Conservation (phyloP, 352 stramenopile species). For the Plasmopara viticola region DNA sequence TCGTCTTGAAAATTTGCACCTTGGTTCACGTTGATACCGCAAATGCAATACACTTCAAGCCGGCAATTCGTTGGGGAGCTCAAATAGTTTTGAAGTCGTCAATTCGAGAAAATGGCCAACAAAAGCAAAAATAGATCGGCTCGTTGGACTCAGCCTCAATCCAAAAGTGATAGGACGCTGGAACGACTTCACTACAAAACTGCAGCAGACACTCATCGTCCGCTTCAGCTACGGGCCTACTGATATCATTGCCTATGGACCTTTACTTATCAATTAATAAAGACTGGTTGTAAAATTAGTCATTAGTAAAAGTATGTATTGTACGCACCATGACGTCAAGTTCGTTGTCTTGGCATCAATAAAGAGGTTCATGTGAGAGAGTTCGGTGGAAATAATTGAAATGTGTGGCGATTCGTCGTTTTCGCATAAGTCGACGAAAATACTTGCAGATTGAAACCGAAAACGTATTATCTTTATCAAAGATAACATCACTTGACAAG, state of each 20-base stretch:
- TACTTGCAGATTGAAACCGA: slow-evolving; percentile 38
- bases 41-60: slow-evolving; percentile 37
- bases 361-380: slow-evolving; percentile 66
- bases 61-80: slow-evolving; percentile 38
- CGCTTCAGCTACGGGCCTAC: slow-evolving; percentile 43
- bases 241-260: slow-evolving; percentile 62
- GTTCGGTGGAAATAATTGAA: slow-evolving; percentile 58
- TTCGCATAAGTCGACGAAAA: slow-evolving; percentile 50
- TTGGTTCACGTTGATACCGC: slow-evolving; percentile 56
- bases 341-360: slow-evolving; percentile 65
- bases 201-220: slow-evolving; percentile 73
- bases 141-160: slow-evolving; percentile 49
- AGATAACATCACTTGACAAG: not conserved
- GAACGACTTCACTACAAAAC: slow-evolving; percentile 50
- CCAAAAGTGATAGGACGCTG: slow-evolving; percentile 70
- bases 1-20: slow-evolving; percentile 41
- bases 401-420: slow-evolving; percentile 40
- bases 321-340: slow-evolving; percentile 57
- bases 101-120: slow-evolving; percentile 65
- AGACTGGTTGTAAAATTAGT: not conserved
- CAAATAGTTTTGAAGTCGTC: slow-evolving; percentile 38
- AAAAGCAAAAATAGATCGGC: slow-evolving; percentile 48
- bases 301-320: not conserved
- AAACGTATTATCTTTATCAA: not conserved
- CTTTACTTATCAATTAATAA: slow-evolving; percentile 18